These are phyloP conservation scores for Helenozyma baotianmanensis DNA, from an alignment of 805 yeast species.

Conservation along the genomic window DNA sequence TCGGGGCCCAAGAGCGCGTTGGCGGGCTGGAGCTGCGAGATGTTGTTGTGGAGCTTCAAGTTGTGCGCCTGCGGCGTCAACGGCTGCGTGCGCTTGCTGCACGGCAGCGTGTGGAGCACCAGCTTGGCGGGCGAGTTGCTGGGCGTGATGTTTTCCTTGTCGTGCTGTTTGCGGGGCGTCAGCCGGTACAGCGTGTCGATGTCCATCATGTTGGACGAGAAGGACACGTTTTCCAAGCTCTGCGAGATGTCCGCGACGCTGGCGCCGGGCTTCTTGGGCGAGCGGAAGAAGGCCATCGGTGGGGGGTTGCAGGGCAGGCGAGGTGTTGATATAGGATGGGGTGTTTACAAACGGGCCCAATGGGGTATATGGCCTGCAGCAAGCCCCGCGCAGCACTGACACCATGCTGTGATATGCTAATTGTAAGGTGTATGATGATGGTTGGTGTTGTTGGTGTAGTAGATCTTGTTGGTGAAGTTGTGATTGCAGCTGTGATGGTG, in stretches of 20 bases:
- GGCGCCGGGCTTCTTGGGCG: constrained; percentile 15
- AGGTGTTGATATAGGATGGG: too few species aligned
- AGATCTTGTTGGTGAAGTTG: too few species aligned
- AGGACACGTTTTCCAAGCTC: constrained; percentile 40
- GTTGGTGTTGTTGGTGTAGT: too few species aligned
- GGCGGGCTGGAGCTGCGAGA: constrained; percentile 30
- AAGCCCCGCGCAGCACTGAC: too few species aligned
- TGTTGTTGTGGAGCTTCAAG: constrained; percentile 24
- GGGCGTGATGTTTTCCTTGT: constrained; percentile 26
- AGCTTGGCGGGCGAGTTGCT: constrained; percentile 23
- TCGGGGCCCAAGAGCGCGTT: constrained; percentile 34
- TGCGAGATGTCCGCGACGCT: constrained; percentile 37
- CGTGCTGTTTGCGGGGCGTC: constrained; percentile 15
- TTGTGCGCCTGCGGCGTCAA: constrained; percentile 13
- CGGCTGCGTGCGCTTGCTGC: constrained; percentile 3
- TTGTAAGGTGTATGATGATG: too few species aligned
- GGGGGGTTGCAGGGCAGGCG: too few species aligned
- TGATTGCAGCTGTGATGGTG: too few species aligned
- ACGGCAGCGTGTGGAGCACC: constrained; percentile 27
- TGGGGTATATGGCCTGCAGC: too few species aligned
- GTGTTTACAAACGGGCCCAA: constrained; percentile 7
- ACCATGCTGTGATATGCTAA: too few species aligned
- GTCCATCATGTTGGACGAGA: constrained; percentile 34
- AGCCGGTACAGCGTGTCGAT: constrained; percentile 36
- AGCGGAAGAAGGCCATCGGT: constrained; percentile 14